These are phyloP conservation scores for Xanthoceras sorbifolium DNA, from an alignment of 345 rosid genomes.

Conservation along the genomic window DNA sequence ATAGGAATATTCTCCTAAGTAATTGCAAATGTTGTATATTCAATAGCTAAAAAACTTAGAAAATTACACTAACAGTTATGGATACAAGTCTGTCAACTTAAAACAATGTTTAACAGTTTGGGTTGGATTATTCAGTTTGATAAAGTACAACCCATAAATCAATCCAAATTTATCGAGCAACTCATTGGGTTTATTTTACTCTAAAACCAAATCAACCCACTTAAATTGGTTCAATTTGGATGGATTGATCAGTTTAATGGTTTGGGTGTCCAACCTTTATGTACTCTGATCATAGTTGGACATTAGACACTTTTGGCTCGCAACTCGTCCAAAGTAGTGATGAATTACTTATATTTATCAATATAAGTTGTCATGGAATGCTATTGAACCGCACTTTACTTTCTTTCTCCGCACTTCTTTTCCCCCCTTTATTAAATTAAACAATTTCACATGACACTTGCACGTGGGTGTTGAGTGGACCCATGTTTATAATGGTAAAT, in stretches of 20 bases:
- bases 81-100: neutral
- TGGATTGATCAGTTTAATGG: neutral
- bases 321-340: too few species aligned
- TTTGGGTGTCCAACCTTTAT: neutral
- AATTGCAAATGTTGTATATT: neutral
- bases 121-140: neutral
- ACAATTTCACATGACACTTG: neutral
- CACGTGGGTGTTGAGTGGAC: neutral
- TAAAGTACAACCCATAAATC: neutral
- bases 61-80: neutral
- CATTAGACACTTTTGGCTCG: neutral
- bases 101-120: neutral
- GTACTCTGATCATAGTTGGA: neutral
- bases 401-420: neutral
- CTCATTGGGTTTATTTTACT: neutral
- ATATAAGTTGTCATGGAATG: neutral
- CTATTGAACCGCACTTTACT: neutral
- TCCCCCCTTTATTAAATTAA: neutral
- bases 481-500: neutral
- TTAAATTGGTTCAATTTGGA: neutral
- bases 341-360: neutral
- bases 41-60: neutral
- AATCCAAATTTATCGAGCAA: neutral
- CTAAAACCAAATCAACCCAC: neutral
- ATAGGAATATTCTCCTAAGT: neutral